A percentile compares a stretch with the other conserved stretches of the same genome.
Conservation (phyloP, 768 basidiomycete genomes). For the Mycena galericulata region DNA sequence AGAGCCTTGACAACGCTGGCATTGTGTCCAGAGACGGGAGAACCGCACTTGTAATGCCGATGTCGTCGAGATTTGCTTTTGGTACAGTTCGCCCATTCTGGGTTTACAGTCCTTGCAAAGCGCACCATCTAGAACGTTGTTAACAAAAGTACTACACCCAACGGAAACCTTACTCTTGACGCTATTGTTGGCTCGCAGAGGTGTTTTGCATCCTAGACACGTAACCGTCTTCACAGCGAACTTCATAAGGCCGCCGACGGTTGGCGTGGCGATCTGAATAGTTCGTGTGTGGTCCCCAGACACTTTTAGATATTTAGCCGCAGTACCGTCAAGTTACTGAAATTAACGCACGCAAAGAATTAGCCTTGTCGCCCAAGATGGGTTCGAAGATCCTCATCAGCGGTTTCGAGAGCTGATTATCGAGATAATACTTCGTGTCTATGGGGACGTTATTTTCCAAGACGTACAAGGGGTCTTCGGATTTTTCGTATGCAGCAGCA, state of each 20-base stretch:
- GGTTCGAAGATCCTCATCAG: constrained; percentile 98
- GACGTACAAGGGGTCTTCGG: constrained; percentile 97
- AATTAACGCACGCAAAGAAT: constrained; percentile 72
- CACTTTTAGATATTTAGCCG: constrained; percentile 60
- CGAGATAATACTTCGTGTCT: constrained; percentile 97
- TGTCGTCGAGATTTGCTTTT: constrained; percentile 83
- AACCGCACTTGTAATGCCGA: constrained; percentile 96
- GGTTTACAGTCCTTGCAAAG: constrained; percentile 95
- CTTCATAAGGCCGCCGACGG: constrained; percentile 97
- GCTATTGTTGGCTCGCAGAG: constrained; percentile 82
- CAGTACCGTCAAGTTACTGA: constrained; percentile 17
- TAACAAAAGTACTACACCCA: background rate
- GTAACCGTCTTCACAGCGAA: constrained; percentile 97
- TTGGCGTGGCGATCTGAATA: constrained; percentile 96
- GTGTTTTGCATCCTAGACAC: constrained; percentile 95
- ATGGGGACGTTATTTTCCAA: constrained; percentile 98
- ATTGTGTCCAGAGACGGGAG: constrained; percentile 97
- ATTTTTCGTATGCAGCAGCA: constrained; percentile 98
- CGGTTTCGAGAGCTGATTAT: constrained; percentile 97
- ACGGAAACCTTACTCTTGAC: constrained; percentile 63
- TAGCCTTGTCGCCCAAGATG: constrained; percentile 92
- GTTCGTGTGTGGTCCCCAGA: constrained; percentile 96
- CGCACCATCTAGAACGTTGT: constrained; percentile 75
- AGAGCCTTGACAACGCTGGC: constrained; percentile 98
- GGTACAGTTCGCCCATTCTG: constrained; percentile 88